Evolutionary conservation across 306 rosid species (phyloP), one percentile per base, ranked within the genome.

Genomic region (Astragalus glycyphyllos): DNA sequence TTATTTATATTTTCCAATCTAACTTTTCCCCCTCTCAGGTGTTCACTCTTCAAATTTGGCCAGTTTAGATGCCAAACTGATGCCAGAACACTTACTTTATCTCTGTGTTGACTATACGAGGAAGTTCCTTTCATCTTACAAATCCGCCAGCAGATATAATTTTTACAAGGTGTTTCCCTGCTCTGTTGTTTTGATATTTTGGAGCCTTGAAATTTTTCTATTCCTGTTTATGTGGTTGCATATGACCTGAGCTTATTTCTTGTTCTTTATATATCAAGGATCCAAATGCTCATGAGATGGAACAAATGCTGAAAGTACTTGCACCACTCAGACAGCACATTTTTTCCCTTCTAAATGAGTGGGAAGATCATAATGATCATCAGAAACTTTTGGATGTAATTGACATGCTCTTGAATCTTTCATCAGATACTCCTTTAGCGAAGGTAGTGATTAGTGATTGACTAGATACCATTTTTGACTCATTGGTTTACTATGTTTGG

Each of bases 51-150:
- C 86, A 11, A 72, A 35, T 69, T 64, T 90, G 69, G 69, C 90
- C 50, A 74, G 74, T 81, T 69, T 90, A 58, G 98, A 94, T 73
- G 83, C 88, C 12, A 69, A 76, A 77, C 85, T 94, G 38, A 84
- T 86, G 77, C 97, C 94, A 7, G 98, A 94, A 78, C 88, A 90
- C 81, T 79, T 87, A 68, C 57, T 94, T 45, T 83, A 85, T 60
- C 91, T 94, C 77, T 87, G 88, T 73, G 45, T 88, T 78, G 97
- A 90, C 86, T 84, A 78, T 72, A 77, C 68, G 42, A 79, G 62
- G 72, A 85, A 81, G 64, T 80, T 77, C 69, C 70, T 58, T 72
- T 76, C 84, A 6, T 79, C 87, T 60, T 73, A 56, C 62, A 86
- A 62, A 26, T 79, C 83, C 29, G 65, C 87, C 47, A 8, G 20